Evolutionary conservation across 2,329 filamentous ascomycete species (phyloP), one percentile per base, ranked within the genome.

Genomic region (Bipolaris victoriae): DNA sequence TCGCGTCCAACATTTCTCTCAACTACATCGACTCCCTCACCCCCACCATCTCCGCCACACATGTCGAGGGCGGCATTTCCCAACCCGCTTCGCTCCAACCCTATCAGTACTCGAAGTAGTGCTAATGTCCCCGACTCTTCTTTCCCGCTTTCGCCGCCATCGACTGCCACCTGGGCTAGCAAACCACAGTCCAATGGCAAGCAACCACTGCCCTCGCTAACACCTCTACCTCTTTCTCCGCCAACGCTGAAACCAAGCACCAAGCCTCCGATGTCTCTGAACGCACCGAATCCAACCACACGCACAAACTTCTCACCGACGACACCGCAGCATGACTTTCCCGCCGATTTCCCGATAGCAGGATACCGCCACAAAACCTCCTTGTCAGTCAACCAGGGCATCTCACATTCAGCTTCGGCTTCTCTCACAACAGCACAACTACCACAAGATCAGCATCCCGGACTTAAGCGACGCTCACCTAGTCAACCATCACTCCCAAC

Each of bases 1-100:
- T 61, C 61, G 29, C 67, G 72, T 5, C 68, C 72, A 35, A 75
- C 72, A 3, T 76, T 75, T 39, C 65, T 75, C 13, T 74, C 74
- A 5, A 65, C 71, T 24, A 63, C 71, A 33, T 72, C 70, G 3
- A 74, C 74, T 5, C 73, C 73, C 3, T 74, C 72, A 5, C 73
- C 72, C 11, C 72, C 72, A 9, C 58, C 66, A 39, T 72, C 72
- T n/a, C 66, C 70, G 31, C 52, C 55, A n/a, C 60, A 59, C 11
- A 64, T 68, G 39, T 65, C 62, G 7, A 70, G 59, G 36, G 55
- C 67, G n/a, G 52, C 59, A 1, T 68, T 71, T n/a, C 60, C 69
- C 3, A 64, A 69, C 11, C 65, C 66, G 1, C 58, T 71, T n/a
- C 58, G 62, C 37, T 67, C 67, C 2, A 67, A 67, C 11, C 62